These are phyloP conservation scores for Trichoderma polysporum DNA, from an alignment of 2,329 filamentous ascomycete species.

Conservation along the genomic window DNA sequence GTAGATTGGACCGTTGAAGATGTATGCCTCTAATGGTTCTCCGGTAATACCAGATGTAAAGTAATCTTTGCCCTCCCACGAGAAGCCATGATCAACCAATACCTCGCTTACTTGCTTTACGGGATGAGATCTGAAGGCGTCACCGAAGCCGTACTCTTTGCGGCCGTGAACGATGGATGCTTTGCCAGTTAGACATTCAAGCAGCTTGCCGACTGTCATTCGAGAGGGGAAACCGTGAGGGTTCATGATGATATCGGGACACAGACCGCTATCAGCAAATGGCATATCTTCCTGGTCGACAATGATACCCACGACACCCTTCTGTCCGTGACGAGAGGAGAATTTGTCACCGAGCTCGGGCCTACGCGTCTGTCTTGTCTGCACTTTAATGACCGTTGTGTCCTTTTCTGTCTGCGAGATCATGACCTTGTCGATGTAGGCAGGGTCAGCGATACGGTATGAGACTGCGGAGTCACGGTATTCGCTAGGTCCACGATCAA, in stretches of 20 bases:
- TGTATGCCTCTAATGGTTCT: conserved; percentile 89
- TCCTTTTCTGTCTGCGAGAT: conserved; percentile 86
- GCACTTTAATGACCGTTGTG: conserved; percentile 84
- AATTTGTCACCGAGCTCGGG: conserved; percentile 98
- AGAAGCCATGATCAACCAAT: conserved; percentile 85
- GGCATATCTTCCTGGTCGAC: conserved; percentile 96
- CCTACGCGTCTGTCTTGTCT: conserved; percentile 91
- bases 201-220: conserved; percentile 98
- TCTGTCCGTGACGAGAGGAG: conserved; percentile 96
- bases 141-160: conserved; percentile 77
- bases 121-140: conserved; percentile 79
- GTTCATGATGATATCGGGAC: conserved; percentile 99
- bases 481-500: conserved; percentile 61
- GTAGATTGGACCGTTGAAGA: conserved; percentile 98
- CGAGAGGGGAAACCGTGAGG: conserved; percentile 98
- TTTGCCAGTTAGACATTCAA: conserved; percentile 93
- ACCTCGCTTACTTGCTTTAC: conserved; percentile 87
- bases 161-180: conserved; percentile 83
- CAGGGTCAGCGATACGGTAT: conserved; percentile 80
- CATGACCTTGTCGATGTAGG: conserved; percentile 96
- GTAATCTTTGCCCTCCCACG: conserved; percentile 95
- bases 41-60: conserved; percentile 94
- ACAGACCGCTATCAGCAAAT: conserved; percentile 85
- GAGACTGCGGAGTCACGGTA: conserved; percentile 68
- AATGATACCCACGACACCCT: conserved; percentile 95